Base-by-base conservation (phyloP, 306 rosid genomes). In the Casuarina glauca region DNA sequence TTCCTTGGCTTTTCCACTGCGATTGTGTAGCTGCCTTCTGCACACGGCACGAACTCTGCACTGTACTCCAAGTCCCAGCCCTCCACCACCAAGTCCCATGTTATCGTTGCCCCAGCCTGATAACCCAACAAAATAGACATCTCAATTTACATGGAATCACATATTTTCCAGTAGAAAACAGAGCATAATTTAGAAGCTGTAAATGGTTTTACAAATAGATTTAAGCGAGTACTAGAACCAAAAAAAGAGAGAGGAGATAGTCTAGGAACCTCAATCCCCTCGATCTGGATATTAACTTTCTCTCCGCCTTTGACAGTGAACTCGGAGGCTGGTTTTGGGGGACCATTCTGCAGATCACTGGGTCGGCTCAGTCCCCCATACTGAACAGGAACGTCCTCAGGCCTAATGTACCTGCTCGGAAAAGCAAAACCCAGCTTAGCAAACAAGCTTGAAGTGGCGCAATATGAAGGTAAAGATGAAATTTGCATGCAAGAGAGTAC, bases 51-150 rank as follows among this genome's bases (percentile, higher is more conserved):
- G 76, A 90, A 95, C 84, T 95, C 99, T 5, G 94, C 97, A 86
- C 97, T 88, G 87, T 95, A 95, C 76, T 88, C 99, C 61, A 95
- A 85, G 53, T 95, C 97, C 99, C 99, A 93, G 1, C 99, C 97
- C 62, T 97, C 99, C 11, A 95, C 99, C 41, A 93, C 97, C 7
- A 95, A 89, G 89, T 93, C 99, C 99, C 97, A 95, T 36, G 94
- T 80, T 44, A 95, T 95, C 4, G 97, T 91, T 76, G 97, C 97
- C 32, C 92, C 97, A 44, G 84, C 97, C 98, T 92, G 41, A 16
- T 76, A 60, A 67, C 11, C 26, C 63, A 26, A 26, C 32, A 26
- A 26, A 26, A 26, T 26, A 26, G 32, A 26, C 32, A 26, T 26
- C 58, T 52, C n/a, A 38, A 12, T 63, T 38, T 63, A 53, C 60